Evolutionary conservation across 2,329 filamentous ascomycete species (phyloP).

Genomic region (Penicillium digitatum): DNA sequence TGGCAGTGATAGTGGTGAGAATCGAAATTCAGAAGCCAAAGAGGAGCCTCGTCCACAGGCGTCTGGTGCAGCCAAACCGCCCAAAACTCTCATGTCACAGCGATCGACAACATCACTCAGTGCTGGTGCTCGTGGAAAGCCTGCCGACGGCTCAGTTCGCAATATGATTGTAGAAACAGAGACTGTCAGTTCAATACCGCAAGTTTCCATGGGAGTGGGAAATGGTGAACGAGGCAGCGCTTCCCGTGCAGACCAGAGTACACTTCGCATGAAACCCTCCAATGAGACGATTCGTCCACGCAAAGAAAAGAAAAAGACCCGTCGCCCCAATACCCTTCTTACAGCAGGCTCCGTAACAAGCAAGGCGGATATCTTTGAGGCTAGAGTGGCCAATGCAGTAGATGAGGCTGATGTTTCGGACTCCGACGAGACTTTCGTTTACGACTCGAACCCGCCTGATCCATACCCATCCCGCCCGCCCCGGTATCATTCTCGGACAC

Average conservation of each 20-base stretch:
- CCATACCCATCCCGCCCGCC: conserved; percentile 56
- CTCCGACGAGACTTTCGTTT: conserved; percentile 97
- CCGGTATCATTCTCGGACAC: conserved; percentile 87
- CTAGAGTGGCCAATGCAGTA: conserved; percentile 90
- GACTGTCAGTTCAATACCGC: conserved; percentile 85
- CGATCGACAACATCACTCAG: conserved; percentile 66
- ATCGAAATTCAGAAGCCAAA: conserved; percentile 36
- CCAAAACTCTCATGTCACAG: conserved; percentile 56
- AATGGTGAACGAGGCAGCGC: conserved; percentile 53
- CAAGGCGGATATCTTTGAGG: conserved; percentile 97
- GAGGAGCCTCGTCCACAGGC: conserved; percentile 37
- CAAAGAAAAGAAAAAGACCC: conserved; percentile 82
- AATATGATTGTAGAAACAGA: conserved; percentile 99
- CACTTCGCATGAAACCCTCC: conserved; percentile 79
- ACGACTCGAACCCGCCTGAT: conserved; percentile 87
- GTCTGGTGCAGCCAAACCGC: conserved; percentile 41
- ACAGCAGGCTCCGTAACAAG: conserved; percentile 63
- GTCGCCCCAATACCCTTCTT: conserved; percentile 63
- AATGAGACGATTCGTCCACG: conserved; percentile 93
- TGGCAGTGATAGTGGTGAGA: conserved; percentile 53
- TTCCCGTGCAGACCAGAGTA: conserved; percentile 64
- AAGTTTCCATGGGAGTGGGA: conserved; percentile 66
- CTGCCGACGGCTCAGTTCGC: conserved; percentile 68
- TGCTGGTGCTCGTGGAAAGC: conserved; percentile 59
- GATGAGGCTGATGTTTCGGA: conserved; percentile 96